Base-by-base conservation (phyloP, 805 yeast species). In the Cyberlindnera bimundalis region DNA sequence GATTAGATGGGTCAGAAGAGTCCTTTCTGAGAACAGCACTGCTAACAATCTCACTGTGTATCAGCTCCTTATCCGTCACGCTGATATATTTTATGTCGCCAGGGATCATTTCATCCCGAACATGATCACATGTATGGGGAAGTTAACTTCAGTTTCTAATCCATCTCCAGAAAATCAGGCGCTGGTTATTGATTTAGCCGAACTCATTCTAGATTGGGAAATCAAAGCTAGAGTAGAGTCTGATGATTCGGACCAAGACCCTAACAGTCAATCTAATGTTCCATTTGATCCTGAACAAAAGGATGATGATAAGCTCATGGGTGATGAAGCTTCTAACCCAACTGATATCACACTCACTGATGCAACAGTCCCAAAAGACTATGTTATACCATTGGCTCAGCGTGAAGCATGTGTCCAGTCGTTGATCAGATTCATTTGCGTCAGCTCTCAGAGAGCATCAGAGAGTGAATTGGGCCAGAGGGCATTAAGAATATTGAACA, bases 1-100 rank as follows among this genome's bases (percentile, higher is more conserved):
- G 98, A 75, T 93, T 37, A 90, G 86, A 51, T 89, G 96, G 90
- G 96, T 96, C 0, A 79, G 97, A 50, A 73, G 97, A 38, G 93
- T 91, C 2, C 70, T 93, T 12, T 81, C 90, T 2, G 98, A 95
- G 57, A 95, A 89, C 55, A 88, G 79, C 53, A 89, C 88, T 3
- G 78, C 82, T 2, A 96, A 88, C 55, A 96, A 90, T 28, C 67
- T 86, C 45, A 84, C 86, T 45, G 84, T 93, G 11, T 93, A 88
- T 52, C 95, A 88, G 56, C 88, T 91, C 53, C 78, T 93, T 61
- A 87, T 87, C 25, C 83, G 81, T 37, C 95, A 93, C 51, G 78
- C 95, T 0, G 91, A 83, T 43, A 65, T 88, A 37, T 93, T 93
- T 61, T 91, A 76, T 56, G 79, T 79, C 39, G 90, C 91, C 13